Evolutionary conservation across 148 eudicot genomes (phyloP).

Genomic region (Oxyria digyna): DNA sequence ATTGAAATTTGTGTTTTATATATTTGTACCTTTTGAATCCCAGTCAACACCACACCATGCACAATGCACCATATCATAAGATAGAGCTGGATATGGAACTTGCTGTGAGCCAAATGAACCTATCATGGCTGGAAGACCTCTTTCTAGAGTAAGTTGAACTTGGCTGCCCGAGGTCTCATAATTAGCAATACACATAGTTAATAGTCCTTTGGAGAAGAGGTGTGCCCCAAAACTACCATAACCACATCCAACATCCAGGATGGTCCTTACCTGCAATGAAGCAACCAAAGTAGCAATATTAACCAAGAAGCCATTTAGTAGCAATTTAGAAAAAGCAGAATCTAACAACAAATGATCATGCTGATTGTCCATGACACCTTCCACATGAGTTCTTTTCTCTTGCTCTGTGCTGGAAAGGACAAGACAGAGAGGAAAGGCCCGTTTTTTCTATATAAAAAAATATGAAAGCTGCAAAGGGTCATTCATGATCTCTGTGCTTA

Average conservation of each 20-base stretch:
- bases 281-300: not conserved
- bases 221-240: conserved; percentile 98
- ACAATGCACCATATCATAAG: conserved; percentile 95
- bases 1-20: not conserved
- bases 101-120: conserved; percentile 62
- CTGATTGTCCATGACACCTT: not conserved
- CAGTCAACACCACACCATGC: conserved; percentile 77
- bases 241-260: conserved; percentile 94
- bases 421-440: not conserved
- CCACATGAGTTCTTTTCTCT: not conserved
- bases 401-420: not conserved
- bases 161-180: conserved; percentile 95
- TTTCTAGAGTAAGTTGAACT: conserved; percentile 89
- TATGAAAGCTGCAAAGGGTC: not conserved
- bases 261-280: conserved; percentile 61
- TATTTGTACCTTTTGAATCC: conserved; percentile 62
- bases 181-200: conserved; percentile 81
- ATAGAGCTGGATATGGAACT: conserved; percentile 76
- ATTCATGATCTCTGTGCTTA: not conserved
- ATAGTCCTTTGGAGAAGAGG: conserved; percentile 49
- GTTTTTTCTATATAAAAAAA: not conserved
- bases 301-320: too few relatives aligned
- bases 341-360: not conserved
- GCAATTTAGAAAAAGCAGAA: too few relatives aligned
- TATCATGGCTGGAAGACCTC: conserved; percentile 98